A percentile compares a stretch with the other conserved stretches of the same genome.
Evolutionary conservation across 2,329 filamentous ascomycete species (phyloP).

Genomic region (Fusarium chaquense): DNA sequence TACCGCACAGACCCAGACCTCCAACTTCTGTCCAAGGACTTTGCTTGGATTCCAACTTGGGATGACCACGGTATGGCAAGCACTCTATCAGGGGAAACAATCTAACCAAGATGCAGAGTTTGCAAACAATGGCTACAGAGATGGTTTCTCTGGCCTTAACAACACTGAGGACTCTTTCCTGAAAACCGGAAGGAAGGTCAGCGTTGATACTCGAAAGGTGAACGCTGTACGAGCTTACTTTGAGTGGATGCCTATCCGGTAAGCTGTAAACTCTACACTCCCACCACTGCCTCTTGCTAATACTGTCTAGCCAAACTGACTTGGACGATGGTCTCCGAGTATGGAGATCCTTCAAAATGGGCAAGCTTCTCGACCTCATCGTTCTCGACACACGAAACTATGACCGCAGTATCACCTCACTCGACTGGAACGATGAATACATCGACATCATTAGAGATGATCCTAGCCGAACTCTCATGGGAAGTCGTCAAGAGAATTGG

Average conservation of each 20-base stretch:
- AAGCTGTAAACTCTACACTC: constrained; percentile 47
- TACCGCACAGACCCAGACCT: constrained; percentile 59
- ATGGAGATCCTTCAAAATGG: constrained; percentile 75
- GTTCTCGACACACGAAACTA: constrained; percentile 78
- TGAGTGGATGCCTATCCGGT: constrained; percentile 66
- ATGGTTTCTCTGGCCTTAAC: constrained; percentile 70
- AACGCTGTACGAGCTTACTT: constrained; percentile 79
- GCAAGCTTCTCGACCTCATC: constrained; percentile 73
- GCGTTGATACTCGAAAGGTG: constrained; percentile 78
- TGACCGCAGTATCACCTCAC: constrained; percentile 71
- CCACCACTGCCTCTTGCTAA: no score
- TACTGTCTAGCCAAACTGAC: constrained; percentile 15
- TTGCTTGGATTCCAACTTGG: constrained; percentile 61
- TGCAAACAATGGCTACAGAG: constrained; percentile 73
- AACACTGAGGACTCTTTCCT: constrained; percentile 56
- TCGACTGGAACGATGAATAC: constrained; percentile 41
- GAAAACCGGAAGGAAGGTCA: constrained; percentile 52
- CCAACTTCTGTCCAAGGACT: constrained; percentile 56
- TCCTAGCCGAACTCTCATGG: constrained; percentile 77
- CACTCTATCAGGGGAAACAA: rapidly evolving
- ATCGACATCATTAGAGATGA: constrained; percentile 69
- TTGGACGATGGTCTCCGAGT: constrained; percentile 76
- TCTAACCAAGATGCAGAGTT: constrained; percentile 55
- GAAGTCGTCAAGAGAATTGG: constrained; percentile 79
- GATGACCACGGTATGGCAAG: constrained; percentile 30